A percentile compares a stretch with the other conserved stretches of the same genome.
These are phyloP conservation scores for Hypericum androsaemum DNA, from an alignment of 345 rosid species.

Conservation along the genomic window DNA sequence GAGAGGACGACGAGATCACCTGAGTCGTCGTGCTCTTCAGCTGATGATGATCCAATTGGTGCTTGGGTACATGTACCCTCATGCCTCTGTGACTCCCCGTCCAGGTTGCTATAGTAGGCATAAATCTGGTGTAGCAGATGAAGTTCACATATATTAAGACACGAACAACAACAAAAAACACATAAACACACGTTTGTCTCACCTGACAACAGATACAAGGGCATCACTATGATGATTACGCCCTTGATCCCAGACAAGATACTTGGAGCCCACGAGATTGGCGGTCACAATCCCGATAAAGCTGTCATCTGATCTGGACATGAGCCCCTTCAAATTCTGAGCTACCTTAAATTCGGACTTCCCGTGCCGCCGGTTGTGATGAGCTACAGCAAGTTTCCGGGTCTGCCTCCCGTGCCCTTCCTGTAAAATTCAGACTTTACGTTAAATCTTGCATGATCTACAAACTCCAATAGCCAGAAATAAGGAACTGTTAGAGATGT, in stretches of 20 bases:
- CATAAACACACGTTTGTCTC: conserved; percentile 20
- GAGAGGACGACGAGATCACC: conserved; percentile 21
- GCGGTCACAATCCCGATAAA: conserved; percentile 65
- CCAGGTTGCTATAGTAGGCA: conserved; percentile 78
- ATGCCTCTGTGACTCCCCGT: conserved; percentile 73
- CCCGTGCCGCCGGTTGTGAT: conserved; percentile 54
- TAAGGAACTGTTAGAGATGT: too few species aligned
- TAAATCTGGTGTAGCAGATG: conserved; percentile 36
- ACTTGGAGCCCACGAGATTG: conserved; percentile 79
- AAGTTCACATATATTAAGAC: not conserved
- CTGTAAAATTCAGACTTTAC: conserved; percentile 28
- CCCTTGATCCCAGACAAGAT: conserved; percentile 81
- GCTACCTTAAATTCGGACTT: conserved; percentile 58
- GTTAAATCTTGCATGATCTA: too few species aligned
- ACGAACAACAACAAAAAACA: not conserved
- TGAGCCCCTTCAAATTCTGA: conserved; percentile 54
- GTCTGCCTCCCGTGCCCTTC: conserved; percentile 88
- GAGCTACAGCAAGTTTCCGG: conserved; percentile 77
- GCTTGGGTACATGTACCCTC: conserved; percentile 61
- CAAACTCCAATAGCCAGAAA: too few species aligned
- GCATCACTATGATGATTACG: conserved; percentile 32
- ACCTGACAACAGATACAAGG: conserved; percentile 63
- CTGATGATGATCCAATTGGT: conserved; percentile 65
- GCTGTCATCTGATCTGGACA: conserved; percentile 59
- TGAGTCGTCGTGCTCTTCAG: conserved; percentile 41